Percentiles rank a stretch among this genome's conserved stretches.
Evolutionary conservation across 495 filamentous ascomycete species (phyloP).

Genomic region (Cercophora samala): DNA sequence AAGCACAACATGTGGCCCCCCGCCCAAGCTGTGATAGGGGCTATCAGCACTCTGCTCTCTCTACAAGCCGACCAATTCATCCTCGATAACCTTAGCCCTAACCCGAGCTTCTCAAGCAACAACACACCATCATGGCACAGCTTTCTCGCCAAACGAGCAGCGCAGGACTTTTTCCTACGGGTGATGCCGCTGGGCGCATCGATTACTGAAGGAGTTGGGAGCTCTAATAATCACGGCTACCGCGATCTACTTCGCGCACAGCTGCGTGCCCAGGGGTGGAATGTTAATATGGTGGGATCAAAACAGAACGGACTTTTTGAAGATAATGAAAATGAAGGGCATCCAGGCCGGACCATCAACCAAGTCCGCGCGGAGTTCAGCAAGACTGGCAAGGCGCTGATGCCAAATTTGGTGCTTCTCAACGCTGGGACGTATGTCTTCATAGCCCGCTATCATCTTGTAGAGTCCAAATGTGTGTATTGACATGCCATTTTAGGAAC

Average conservation of each 20-base stretch:
- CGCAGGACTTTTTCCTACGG: constrained; percentile 29
- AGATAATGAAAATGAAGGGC: constrained; percentile 28
- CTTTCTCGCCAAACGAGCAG: constrained; percentile 4
- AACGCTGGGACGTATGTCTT: constrained; percentile 36
- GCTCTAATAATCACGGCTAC: constrained; percentile 40
- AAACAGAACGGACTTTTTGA: constrained; percentile 37
- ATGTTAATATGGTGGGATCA: constrained; percentile 45
- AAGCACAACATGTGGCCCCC: not conserved
- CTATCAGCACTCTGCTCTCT: not conserved
- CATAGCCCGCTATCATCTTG: not conserved
- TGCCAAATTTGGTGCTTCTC: constrained; percentile 44
- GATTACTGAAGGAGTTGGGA: constrained; percentile 45
- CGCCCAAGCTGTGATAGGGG: not conserved
- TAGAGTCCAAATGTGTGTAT: not conserved
- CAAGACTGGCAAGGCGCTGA: constrained; percentile 27
- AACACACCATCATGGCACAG: not conserved
- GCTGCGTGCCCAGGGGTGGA: constrained; percentile 37
- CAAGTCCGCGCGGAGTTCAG: constrained; percentile 19
- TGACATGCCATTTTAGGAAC: constrained; percentile 20
- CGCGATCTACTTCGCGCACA: constrained; percentile 38
- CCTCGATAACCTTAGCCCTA: not conserved
- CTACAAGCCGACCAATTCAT: not conserved
- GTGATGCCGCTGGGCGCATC: constrained; percentile 52
- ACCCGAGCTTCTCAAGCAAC: not conserved
- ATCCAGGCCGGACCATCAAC: constrained; percentile 8